Conservation (phyloP, 768 basidiomycete species). For the Podaxis mareebaensis region DNA sequence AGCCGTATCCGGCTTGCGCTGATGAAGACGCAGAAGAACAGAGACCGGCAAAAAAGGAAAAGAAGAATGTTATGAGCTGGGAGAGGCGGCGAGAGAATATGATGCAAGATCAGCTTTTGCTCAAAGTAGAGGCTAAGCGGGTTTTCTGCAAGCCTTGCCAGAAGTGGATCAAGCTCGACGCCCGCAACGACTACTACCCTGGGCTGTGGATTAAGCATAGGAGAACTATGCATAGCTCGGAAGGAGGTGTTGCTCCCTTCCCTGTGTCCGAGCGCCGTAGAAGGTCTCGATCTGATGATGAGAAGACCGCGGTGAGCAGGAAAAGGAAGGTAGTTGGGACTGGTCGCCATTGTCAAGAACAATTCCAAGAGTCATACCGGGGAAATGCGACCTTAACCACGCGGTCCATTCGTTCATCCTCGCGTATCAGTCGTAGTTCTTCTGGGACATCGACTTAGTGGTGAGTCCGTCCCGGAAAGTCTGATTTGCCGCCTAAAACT, state of each 20-base stretch:
- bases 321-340: not conserved
- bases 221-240: slow-evolving; percentile 7
- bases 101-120: not conserved
- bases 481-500: not conserved
- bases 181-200: slow-evolving; percentile 15
- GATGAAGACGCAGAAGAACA: not conserved
- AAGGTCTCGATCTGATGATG: not conserved
- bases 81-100: not conserved
- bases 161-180: slow-evolving; percentile 13
- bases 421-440: slow-evolving; percentile 8
- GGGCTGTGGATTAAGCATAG: slow-evolving; percentile 16
- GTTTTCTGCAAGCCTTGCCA: slow-evolving; percentile 9
- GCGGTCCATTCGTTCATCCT: not conserved
- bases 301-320: not conserved
- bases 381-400: not conserved
- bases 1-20: not conserved
- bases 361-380: not conserved
- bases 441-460: slow-evolving; percentile 2
- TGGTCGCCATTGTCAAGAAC: not conserved
- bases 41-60: slow-evolving; percentile 1
- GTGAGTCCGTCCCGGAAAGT: not conserved
- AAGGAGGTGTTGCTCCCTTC: not conserved
- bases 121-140: slow-evolving; percentile 6
- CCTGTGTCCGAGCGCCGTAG: not conserved
- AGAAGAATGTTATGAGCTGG: slow-evolving; percentile 16